These are phyloP conservation scores for Colletotrichum navitas DNA, from an alignment of 2,329 filamentous ascomycete species.

Conservation along the genomic window DNA sequence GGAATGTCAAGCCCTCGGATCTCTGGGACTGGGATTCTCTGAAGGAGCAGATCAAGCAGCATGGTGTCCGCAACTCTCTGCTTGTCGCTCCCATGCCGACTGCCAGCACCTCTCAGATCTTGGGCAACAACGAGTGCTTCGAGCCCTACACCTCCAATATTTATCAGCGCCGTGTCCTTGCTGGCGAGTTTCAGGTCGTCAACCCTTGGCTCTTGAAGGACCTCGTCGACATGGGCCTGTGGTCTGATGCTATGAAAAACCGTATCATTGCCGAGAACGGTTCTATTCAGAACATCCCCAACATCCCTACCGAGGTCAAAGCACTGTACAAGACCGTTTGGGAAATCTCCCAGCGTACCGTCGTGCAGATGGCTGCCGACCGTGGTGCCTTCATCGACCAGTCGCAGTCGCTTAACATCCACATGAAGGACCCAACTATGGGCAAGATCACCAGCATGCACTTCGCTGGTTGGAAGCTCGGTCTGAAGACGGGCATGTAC, in stretches of 20 bases:
- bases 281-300: slow-evolving; percentile 96
- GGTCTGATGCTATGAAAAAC: slow-evolving; percentile 99
- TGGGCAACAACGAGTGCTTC: slow-evolving; percentile 99
- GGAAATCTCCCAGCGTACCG: slow-evolving; percentile 96
- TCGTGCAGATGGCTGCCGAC: slow-evolving; percentile 98
- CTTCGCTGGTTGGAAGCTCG: slow-evolving; percentile 98
- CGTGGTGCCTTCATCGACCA: slow-evolving; percentile 99
- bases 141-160: slow-evolving; percentile 99
- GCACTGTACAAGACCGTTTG: slow-evolving; percentile 99
- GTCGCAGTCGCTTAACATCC: slow-evolving; percentile 98
- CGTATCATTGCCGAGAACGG: slow-evolving; percentile 98
- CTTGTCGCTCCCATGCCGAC: slow-evolving; percentile 98
- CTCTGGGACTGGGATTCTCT: slow-evolving; percentile 96
- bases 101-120: slow-evolving; percentile 95
- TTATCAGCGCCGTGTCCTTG: slow-evolving; percentile 97
- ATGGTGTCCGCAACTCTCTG: slow-evolving; percentile 95
- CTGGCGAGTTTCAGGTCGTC: slow-evolving; percentile 99
- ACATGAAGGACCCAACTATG: slow-evolving; percentile 99
- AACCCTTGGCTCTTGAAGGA: slow-evolving; percentile 99
- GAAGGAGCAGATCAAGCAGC: slow-evolving; percentile 90
- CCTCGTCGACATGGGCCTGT: slow-evolving; percentile 95
- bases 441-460: slow-evolving; percentile 99
- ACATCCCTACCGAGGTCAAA: slow-evolving; percentile 96
- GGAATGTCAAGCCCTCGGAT: slow-evolving; percentile 91
- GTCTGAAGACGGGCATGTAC: slow-evolving; percentile 99